Percentiles rank a stretch among this genome's conserved stretches.
Evolutionary conservation across 202 grass and related monocot species (phyloP).

Genomic region (Dendrocalamus latiflorus): DNA sequence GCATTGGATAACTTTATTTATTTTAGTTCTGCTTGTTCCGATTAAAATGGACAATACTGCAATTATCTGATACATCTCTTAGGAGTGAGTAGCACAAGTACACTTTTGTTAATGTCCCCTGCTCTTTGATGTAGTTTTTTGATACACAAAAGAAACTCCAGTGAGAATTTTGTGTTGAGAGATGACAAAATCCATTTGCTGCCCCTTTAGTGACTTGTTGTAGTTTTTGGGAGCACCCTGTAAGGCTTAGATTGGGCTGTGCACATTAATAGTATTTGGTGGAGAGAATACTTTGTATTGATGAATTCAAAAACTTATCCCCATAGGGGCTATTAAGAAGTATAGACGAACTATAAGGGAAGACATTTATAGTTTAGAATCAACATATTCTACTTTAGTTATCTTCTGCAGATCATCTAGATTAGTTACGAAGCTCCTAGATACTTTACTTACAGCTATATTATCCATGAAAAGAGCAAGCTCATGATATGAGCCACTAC

Average conservation of each 20-base stretch:
- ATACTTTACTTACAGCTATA: neutral
- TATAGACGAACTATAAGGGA: neutral
- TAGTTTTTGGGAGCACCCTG: neutral
- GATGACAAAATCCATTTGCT: neutral
- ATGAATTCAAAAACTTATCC: neutral
- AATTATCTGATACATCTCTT: neutral
- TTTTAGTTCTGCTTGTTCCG: neutral
- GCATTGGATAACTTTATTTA: neutral
- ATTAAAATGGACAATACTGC: neutral
- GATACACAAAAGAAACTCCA: neutral
- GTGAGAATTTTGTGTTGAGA: neutral
- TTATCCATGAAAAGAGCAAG: neutral
- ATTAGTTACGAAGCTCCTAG: neutral
- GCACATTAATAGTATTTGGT: neutral
- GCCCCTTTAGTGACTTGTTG: neutral
- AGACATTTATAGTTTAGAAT: neutral
- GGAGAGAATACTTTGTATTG: neutral
- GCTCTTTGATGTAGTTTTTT: neutral
- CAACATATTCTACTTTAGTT: neutral
- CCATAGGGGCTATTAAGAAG: neutral
- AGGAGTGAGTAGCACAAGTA: neutral
- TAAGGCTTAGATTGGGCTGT: neutral
- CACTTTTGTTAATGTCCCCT: neutral
- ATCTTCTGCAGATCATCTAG: neutral
- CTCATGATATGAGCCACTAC: neutral